Evolutionary conservation across 371 early-diverging fungal species (phyloP), one percentile per base, ranked within the genome.

Genomic region (Mortierella sp.): DNA sequence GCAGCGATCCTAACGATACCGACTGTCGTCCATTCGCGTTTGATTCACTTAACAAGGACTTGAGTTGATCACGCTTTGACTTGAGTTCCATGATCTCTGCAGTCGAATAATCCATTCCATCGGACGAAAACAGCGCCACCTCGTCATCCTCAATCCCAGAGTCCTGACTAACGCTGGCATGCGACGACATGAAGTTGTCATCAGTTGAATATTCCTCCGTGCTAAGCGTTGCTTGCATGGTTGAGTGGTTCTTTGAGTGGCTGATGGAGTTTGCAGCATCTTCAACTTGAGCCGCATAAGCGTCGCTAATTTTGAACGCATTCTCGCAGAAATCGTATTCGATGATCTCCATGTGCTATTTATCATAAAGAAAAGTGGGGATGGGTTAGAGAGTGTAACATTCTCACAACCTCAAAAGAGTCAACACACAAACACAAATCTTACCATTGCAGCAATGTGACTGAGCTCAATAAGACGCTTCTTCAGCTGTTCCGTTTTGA

Each of bases 361-460:
- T 1, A 20, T 5, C 8, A 32, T 11, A 45, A 59, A 43, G 24
- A 54, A 43, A 62, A 18, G 64, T 60, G n/a, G 52, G 51, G 22
- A 12, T 45, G 22, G 32, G n/a, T 51, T 51, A 51, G 51, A n/a
- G 8, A 18, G 9, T n/a, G n/a, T n/a, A 51, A 51, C n/a, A 39
- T 60, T 55, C 6, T 11, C n/a, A 55, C 59, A 28, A 5, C 16
- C 10, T 9, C 35, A 59, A 30, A 37, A n/a, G 32, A 9, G 20
- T 11, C n/a, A 3, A 39, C 16, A 61, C 35, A 37, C 16, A n/a
- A 61, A 61, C 12, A 45, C 5, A 28, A 62, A 45, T 26, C 66
- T 76, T 84, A 90, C 90, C 86, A 77, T 66, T 0, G 74, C 70
- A 2, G 77, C 73, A 55, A 83, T 67, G 16, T 73, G 68, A 77